Conservation (phyloP, 345 rosid species). For the Acer negundo region DNA sequence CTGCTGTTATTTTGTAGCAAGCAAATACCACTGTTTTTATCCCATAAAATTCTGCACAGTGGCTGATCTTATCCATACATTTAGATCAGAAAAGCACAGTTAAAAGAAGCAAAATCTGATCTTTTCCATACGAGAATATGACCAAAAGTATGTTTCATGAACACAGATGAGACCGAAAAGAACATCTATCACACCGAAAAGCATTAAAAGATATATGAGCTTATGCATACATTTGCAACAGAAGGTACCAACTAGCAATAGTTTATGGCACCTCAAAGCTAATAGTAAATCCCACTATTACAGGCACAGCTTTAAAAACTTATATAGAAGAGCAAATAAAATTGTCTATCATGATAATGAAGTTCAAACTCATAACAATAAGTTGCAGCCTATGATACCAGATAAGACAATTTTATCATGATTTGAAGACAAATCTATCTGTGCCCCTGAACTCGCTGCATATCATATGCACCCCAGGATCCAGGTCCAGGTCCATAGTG, state of each 20-base stretch:
- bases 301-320: slow-evolving; percentile 32
- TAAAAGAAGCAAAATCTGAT: neutral
- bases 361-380: slow-evolving; percentile 33
- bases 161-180: neutral
- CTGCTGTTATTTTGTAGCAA: neutral
- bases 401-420: slow-evolving; percentile 32
- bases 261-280: slow-evolving; percentile 17
- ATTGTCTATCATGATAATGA: slow-evolving; percentile 23
- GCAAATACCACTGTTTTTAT: neutral
- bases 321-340: slow-evolving; percentile 21
- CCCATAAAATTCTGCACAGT: neutral
- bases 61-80: slow-evolving; percentile 6
- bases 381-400: slow-evolving; percentile 49
- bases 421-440: slow-evolving; percentile 42
- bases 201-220: slow-evolving; percentile 15
- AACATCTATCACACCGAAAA: neutral
- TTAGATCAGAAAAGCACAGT: slow-evolving; percentile 2
- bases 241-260: slow-evolving; percentile 19
- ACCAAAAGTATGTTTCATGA: slow-evolving; percentile 1
- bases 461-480: slow-evolving; percentile 72
- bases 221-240: slow-evolving; percentile 16
- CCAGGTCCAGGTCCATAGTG: slow-evolving; percentile 72
- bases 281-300: slow-evolving; percentile 25
- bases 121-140: neutral
- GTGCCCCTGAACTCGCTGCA: slow-evolving; percentile 74